Conservation (phyloP, 257 asterid species). For the Capsicum pubescens region DNA sequence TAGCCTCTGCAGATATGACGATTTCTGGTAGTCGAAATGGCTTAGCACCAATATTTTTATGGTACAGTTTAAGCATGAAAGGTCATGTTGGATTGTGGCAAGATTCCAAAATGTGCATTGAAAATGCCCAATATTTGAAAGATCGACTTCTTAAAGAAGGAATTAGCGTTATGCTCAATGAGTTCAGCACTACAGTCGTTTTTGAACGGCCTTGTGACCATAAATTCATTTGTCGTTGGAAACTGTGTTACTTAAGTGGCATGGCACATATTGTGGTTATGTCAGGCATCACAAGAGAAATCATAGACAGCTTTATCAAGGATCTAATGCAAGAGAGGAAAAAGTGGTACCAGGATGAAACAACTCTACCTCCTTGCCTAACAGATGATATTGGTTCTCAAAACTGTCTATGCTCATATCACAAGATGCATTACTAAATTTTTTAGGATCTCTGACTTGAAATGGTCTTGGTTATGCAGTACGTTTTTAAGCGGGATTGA, state of each 20-base stretch:
- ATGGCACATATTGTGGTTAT: not conserved
- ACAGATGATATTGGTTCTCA: not conserved
- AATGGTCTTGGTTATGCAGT: not conserved
- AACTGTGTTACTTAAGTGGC: not conserved
- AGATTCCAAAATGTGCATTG: slow-evolving; percentile 21
- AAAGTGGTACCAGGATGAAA: not conserved
- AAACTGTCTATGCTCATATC: not conserved
- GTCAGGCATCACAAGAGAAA: not conserved
- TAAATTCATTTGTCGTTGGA: not conserved
- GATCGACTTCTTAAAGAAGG: slow-evolving; percentile 28
- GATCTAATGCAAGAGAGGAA: not conserved
- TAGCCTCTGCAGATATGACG: slow-evolving; percentile 26
- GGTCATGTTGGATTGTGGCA: slow-evolving; percentile 21
- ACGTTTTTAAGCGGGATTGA: not conserved
- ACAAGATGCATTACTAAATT: not conserved
- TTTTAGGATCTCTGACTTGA: not conserved
- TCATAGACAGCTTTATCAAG: not conserved
- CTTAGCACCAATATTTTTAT: not conserved
- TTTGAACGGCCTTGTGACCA: not conserved
- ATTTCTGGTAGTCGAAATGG: not conserved
- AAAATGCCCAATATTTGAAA: slow-evolving; percentile 31
- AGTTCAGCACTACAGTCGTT: not conserved
- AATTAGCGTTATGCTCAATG: slow-evolving; percentile 10
- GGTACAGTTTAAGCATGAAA: slow-evolving; percentile 22
- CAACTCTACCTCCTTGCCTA: not conserved